Evolutionary conservation across 2,329 filamentous ascomycete genomes (phyloP).

Genomic region (Knoxdaviesia proteae): DNA sequence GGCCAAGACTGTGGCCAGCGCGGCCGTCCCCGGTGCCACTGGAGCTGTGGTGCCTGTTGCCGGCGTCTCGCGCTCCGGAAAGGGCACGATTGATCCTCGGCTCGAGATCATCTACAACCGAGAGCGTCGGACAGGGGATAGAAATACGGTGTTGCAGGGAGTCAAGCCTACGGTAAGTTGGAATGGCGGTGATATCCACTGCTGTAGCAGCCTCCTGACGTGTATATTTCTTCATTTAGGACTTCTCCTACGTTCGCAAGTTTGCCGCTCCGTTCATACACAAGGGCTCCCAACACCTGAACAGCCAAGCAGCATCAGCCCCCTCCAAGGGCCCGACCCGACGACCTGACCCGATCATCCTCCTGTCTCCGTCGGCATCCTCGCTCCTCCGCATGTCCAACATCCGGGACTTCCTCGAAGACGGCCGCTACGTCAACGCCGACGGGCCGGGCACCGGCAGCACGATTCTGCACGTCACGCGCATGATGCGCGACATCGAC

Average conservation of each 20-base stretch:
- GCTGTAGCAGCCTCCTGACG: background rate
- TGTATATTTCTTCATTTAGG: constrained; percentile 26
- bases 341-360: constrained; percentile 69
- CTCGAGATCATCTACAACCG: constrained; percentile 77
- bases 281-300: constrained; percentile 26
- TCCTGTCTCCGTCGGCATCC: constrained; percentile 87
- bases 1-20: constrained; percentile 39
- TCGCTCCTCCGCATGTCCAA: constrained; percentile 90
- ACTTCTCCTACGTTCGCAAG: constrained; percentile 88
- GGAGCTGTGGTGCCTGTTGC: constrained; percentile 15
- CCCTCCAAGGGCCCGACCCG: constrained; percentile 24
- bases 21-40: constrained; percentile 16
- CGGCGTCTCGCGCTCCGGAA: constrained; percentile 26
- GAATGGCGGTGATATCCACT: constrained; percentile 2
- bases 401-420: constrained; percentile 80
- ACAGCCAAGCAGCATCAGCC: constrained; percentile 16
- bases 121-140: constrained; percentile 79
- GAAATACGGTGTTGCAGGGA: constrained; percentile 71
- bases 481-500: constrained; percentile 51
- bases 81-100: constrained; percentile 56
- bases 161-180: constrained; percentile 64
- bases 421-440: constrained; percentile 60
- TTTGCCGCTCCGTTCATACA: constrained; percentile 58
- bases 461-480: constrained; percentile 72
- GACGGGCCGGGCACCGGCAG: constrained; percentile 46